Base-by-base conservation (phyloP, 2,329 filamentous ascomycete genomes). In the Diaporthe batatas region DNA sequence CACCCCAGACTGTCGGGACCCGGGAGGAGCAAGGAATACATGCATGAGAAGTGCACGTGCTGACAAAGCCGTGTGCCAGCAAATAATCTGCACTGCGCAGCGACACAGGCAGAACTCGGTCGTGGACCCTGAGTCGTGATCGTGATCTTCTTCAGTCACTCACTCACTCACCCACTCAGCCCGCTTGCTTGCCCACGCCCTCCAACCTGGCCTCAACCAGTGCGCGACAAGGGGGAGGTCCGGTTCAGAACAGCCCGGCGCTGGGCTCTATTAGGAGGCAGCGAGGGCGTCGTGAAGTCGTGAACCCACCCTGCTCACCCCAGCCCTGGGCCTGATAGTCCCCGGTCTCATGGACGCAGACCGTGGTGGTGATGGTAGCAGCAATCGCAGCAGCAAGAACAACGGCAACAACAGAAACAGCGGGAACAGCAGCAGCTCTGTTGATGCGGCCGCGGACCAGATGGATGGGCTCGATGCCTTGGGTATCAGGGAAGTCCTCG, bases 401-500 rank as follows among this genome's bases (percentile, higher is more conserved):
- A 39, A 1, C 59, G 23, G 3, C 25, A 34, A 25, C 34, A 21
- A 7, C 39, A n/a, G 42, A 5, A 16, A 25, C 25, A 23, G 25
- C 25, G 44, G 39, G 8, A 23, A 32, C 21, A 51, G 29, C 59
- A 51, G 25, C 29, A 18, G 36, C 36, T 39, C 14, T 34, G 44
- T 36, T 65, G 74, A 73, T 49, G 73, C 75, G 6, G 71, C 72
- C 44, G 6, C 11, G 14, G 65, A 75, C n/a, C 68, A 70, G 55
- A 47, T 70, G 44, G 68, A 70, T 25, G 77, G 78, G 49, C 74
- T 79, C 42, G 72, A 76, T 64, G 44, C 73, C 36, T 71, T 79
- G 12, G 59, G 54, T 57, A 75, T 81, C 55, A 75, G 72, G 54
- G 80, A 83, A n/a, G 71, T 83, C 39, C 76, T 83, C 18, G 78